Evolutionary conservation across 495 filamentous ascomycete genomes (phyloP), one percentile per base, ranked within the genome.

Genomic region (Xylaria longipes): DNA sequence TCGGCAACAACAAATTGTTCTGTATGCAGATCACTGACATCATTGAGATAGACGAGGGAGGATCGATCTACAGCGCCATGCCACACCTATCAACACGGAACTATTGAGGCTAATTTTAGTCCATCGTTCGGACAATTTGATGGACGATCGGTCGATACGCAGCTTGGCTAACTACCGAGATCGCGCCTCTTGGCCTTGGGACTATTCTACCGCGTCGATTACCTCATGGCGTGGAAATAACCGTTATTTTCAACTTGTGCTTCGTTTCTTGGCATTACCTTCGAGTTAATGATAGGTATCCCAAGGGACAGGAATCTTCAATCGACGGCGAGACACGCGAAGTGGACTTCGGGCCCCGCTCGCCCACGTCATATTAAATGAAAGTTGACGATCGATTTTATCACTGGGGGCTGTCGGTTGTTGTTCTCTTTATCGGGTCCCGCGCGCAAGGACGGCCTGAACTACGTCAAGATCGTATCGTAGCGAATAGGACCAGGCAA

Each of bases 1-100:
- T 56, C 52, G 2, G 52, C 52, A 17, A 7, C 52, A 14, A 14
- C 52, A 31, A 25, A 29, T 31, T 25, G 12, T 1, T 29, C 31
- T 22, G 14, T 31, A n/a, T 63, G 20, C 50, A 27, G 22, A 54
- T 54, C 9, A 5, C 52, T 52, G 63, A 66, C 63, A 66, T 66
- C 45, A 66, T 52, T 31, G 11, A 66, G 29, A 66, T 66, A 22
- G 27, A 31, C 45, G 43, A 65, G 63, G 6, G 63, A 65, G 35
- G 37, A 48, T 48, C 41, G 41, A 65, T 65, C 12, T 48, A 5
- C 25, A 17, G 61, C 25, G 5, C 52, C 17, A 22, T n/a, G 56
- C 31, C 27, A 33, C 20, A 22, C 54, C 31, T 58, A 29, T 9
- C 25, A 33, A 60, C 56, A 41, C 15, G n/a, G 6, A 37, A 11